These are phyloP conservation scores for Chrysosporium keratinophilum DNA, from an alignment of 2,329 filamentous ascomycete species.

Conservation along the genomic window DNA sequence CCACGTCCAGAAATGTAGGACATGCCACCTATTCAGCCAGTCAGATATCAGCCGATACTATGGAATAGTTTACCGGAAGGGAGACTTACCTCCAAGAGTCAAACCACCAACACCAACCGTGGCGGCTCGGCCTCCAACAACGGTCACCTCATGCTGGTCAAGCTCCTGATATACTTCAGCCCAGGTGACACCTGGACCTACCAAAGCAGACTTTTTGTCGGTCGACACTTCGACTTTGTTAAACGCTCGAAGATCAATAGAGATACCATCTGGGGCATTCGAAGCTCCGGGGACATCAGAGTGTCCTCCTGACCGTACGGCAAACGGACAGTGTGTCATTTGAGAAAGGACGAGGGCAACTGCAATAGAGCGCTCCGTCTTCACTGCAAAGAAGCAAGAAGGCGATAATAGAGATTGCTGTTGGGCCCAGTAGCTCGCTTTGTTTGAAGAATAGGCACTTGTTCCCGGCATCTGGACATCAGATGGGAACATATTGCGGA, in stretches of 20 bases:
- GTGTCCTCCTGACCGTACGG: constrained; percentile 44
- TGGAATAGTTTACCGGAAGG: background rate
- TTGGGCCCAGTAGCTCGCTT: constrained; percentile 24
- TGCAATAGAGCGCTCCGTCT: constrained; percentile 24
- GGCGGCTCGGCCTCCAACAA: constrained; percentile 27
- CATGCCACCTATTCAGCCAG: constrained; percentile 22
- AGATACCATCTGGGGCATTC: constrained; percentile 35
- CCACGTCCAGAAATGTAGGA: constrained; percentile 27
- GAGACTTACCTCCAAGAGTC: constrained; percentile 19
- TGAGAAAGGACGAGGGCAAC: constrained; percentile 25
- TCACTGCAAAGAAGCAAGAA: constrained; percentile 27
- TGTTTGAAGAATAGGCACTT: constrained; percentile 1
- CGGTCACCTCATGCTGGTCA: constrained; percentile 24
- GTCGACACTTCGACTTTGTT: constrained; percentile 22
- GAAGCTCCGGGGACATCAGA: constrained; percentile 40
- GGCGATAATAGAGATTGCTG: constrained; percentile 30
- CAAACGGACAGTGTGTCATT: constrained; percentile 38
- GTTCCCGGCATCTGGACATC: constrained; percentile 9
- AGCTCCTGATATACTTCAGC: constrained; percentile 26
- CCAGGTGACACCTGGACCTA: constrained; percentile 31
- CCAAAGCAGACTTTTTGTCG: constrained; percentile 22
- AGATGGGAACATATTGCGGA: background rate
- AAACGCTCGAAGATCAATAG: constrained; percentile 26
- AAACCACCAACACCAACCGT: constrained; percentile 23
- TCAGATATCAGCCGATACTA: background rate